Evolutionary conservation across 2,329 filamentous ascomycete species (phyloP).

Genomic region (Fusarium incarnatum): DNA sequence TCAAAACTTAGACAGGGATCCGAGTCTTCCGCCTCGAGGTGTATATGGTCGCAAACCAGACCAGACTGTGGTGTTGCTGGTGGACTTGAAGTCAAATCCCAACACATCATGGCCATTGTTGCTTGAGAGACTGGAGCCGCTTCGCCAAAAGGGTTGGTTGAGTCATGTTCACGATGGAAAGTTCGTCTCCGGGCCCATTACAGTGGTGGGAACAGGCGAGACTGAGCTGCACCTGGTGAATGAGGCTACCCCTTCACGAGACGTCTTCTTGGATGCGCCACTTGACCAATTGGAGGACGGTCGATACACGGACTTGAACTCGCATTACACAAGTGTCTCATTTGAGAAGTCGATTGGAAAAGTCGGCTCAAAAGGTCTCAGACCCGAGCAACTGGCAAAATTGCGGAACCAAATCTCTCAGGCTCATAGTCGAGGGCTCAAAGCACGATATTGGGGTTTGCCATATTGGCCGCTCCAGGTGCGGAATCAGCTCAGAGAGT

Average conservation of each 20-base stretch:
- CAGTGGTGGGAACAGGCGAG: slow-evolving; percentile 75
- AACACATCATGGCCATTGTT: slow-evolving; percentile 44
- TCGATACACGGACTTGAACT: slow-evolving; percentile 65
- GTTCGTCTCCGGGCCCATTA: slow-evolving; percentile 68
- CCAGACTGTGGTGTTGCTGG: slow-evolving; percentile 70
- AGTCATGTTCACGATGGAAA: slow-evolving; percentile 63
- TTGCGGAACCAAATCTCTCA: slow-evolving; percentile 59
- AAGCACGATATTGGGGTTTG: slow-evolving; percentile 70
- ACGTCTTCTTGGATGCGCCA: slow-evolving; percentile 76
- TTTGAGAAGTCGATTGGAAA: slow-evolving; percentile 67
- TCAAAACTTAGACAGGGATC: slow-evolving; percentile 46
- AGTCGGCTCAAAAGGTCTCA: slow-evolving; percentile 59
- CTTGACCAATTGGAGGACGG: slow-evolving; percentile 56
- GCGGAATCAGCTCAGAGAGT: slow-evolving; percentile 67
- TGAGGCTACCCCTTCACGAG: slow-evolving; percentile 52
- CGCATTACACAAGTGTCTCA: slow-evolving; percentile 73
- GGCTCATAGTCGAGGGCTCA: slow-evolving; percentile 66
- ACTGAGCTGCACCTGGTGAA: slow-evolving; percentile 31
- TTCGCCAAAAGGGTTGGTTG: slow-evolving; percentile 69
- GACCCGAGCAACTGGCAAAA: slow-evolving; percentile 55
- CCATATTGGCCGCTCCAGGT: slow-evolving; percentile 67
- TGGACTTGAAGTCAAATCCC: slow-evolving; percentile 73
- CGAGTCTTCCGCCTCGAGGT: slow-evolving; percentile 55
- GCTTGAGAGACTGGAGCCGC: slow-evolving; percentile 60
- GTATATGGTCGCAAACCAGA: slow-evolving; percentile 66